These are phyloP conservation scores for Termitomyces sp. DNA, from an alignment of 768 basidiomycete genomes.

Conservation along the genomic window DNA sequence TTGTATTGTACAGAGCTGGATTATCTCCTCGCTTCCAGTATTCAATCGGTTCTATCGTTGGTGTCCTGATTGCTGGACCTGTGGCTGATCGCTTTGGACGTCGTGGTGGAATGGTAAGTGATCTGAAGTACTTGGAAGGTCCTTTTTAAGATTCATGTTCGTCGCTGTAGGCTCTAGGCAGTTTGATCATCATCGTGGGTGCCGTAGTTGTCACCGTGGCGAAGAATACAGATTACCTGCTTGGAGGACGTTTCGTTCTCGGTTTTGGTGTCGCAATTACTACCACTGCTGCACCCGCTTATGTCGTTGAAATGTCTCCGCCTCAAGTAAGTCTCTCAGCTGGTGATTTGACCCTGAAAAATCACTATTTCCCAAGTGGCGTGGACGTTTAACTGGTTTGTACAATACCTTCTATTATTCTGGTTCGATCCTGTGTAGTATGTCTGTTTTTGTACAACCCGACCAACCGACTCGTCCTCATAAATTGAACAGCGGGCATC, in stretches of 20 bases:
- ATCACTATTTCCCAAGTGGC: slow-evolving; percentile 27
- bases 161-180: slow-evolving; percentile 28
- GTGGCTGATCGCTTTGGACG: slow-evolving; percentile 36
- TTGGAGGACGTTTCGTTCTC: slow-evolving; percentile 46
- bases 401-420: slow-evolving; percentile 37
- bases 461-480: neutral
- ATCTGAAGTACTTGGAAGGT: neutral
- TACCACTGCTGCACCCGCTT: slow-evolving; percentile 38
- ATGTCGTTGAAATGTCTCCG: slow-evolving; percentile 54
- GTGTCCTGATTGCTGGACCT: slow-evolving; percentile 36
- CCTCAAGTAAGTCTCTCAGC: slow-evolving; percentile 32
- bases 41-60: slow-evolving; percentile 34
- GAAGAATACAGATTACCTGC: slow-evolving; percentile 37
- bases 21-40: slow-evolving; percentile 22
- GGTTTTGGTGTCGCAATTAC: slow-evolving; percentile 48
- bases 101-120: slow-evolving; percentile 35
- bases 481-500: slow-evolving; percentile 27
- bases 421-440: slow-evolving; percentile 38
- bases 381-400: slow-evolving; percentile 44
- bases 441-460: slow-evolving; percentile 6
- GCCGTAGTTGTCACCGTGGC: slow-evolving; percentile 41
- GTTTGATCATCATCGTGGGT: slow-evolving; percentile 33
- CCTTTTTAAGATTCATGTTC: neutral
- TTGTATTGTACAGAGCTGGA: neutral
- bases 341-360: neutral